Conservation (phyloP, 2,329 filamentous ascomycete species). For the Rhytidhysteron rufulum region DNA sequence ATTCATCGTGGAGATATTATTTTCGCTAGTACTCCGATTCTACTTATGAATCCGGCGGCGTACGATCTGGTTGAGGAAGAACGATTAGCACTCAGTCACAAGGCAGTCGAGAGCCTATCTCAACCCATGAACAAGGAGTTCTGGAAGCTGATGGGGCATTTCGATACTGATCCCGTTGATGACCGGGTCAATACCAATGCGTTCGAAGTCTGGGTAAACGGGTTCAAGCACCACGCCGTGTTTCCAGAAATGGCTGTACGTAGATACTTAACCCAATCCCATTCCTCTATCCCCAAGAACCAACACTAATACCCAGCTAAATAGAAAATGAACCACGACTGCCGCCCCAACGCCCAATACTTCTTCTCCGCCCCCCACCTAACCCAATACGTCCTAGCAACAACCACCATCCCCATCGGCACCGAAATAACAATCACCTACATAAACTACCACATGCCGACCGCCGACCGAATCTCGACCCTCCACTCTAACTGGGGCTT, state of each 20-base stretch:
- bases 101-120: slow-evolving; percentile 24
- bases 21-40: slow-evolving; percentile 28
- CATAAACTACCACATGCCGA: slow-evolving; percentile 32
- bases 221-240: slow-evolving; percentile 19
- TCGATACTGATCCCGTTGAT: slow-evolving; percentile 26
- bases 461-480: slow-evolving; percentile 25
- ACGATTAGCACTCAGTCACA: slow-evolving; percentile 22
- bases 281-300: background rate
- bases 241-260: slow-evolving; percentile 32
- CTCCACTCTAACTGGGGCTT: slow-evolving; percentile 38
- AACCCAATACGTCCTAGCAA: slow-evolving; percentile 39
- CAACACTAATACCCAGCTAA: background rate
- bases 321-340: slow-evolving; percentile 30
- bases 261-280: too few relatives aligned
- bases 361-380: slow-evolving; percentile 37
- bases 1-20: slow-evolving; percentile 31
- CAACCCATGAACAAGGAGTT: slow-evolving; percentile 15
- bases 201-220: slow-evolving; percentile 26
- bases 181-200: slow-evolving; percentile 34
- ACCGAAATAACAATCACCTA: slow-evolving; percentile 44
- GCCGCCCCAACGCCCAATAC: slow-evolving; percentile 38
- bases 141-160: slow-evolving; percentile 28
- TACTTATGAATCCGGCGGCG: slow-evolving; percentile 23
- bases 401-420: slow-evolving; percentile 33
- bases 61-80: slow-evolving; percentile 21